phyloP scores from a whole-genome alignment of 768 basidiomycete genomes.

The Phanerodontia chrysosporium region DNA sequence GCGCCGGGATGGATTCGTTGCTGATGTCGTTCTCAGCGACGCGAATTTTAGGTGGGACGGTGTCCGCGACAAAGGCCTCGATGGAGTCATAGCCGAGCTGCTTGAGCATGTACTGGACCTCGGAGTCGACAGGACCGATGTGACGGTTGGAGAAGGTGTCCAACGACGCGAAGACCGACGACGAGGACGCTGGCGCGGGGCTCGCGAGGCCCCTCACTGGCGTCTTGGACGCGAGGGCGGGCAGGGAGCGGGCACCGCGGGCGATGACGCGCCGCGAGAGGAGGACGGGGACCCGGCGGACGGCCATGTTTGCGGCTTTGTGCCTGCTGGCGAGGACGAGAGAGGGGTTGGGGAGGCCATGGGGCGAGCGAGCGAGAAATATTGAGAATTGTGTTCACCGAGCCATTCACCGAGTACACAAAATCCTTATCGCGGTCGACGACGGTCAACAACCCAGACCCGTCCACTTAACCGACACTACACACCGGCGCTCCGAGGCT shows the following conservation, averaged over 20 bases:
- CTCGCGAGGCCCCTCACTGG: slow-evolving; percentile 47
- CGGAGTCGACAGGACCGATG: slow-evolving; percentile 85
- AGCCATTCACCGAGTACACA: slow-evolving; percentile 33
- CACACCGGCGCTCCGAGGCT: slow-evolving; percentile 16
- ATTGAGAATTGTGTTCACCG: slow-evolving; percentile 26
- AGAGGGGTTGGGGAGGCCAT: slow-evolving; percentile 1
- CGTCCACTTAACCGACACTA: slow-evolving; percentile 8
- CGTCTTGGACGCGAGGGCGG: slow-evolving; percentile 15
- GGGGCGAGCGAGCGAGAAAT: slow-evolving; percentile 10
- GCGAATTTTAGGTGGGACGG: slow-evolving; percentile 80
- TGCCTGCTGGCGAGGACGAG: not conserved
- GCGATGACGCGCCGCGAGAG: slow-evolving; percentile 11
- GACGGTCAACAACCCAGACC: slow-evolving; percentile 13
- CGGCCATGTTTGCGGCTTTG: slow-evolving; percentile 2
- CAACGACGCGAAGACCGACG: slow-evolving; percentile 74
- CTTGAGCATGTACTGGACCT: slow-evolving; percentile 78
- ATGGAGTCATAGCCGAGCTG: slow-evolving; percentile 81
- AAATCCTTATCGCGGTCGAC: slow-evolving; percentile 24
- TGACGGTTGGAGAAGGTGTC: slow-evolving; percentile 91
- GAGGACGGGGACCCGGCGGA: slow-evolving; percentile 8
- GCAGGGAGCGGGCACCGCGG: slow-evolving; percentile 20
- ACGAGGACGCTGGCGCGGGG: slow-evolving; percentile 52
- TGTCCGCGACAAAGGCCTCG: slow-evolving; percentile 81
- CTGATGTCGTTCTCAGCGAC: slow-evolving; percentile 57
- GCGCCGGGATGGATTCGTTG: slow-evolving; percentile 63